Base-by-base conservation (phyloP, 768 basidiomycete genomes). In the Agrocybe chaxingu region DNA sequence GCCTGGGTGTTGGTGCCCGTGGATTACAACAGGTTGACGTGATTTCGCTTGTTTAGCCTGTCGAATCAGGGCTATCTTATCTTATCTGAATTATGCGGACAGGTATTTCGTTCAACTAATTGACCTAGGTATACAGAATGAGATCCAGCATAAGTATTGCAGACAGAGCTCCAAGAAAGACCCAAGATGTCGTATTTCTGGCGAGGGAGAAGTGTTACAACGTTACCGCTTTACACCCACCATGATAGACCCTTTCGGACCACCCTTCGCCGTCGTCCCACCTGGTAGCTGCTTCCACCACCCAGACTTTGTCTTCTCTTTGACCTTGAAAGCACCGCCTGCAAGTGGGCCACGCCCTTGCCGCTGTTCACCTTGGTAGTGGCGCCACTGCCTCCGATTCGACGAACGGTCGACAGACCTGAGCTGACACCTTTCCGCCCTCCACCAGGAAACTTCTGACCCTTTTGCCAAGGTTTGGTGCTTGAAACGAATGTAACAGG, bases 341-440 rank as follows among this genome's bases (percentile, higher is more conserved):
- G n/a, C 42, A 24, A 24, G 13, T 42, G 51, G 30, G 50, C n/a
- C 0, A 10, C 42, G 18, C n/a, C 19, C 19, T 44, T 33, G 6
- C 39, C 18, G 29, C 36, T 42, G 24, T 32, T 54, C 49, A 56
- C 50, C 31, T 24, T 24, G 24, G 24, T 5, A 5, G 24, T 24
- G 24, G 24, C 5, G 24, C 24, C 24, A 24, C 24, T 24, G 24
- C 24, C 24, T 24, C 24, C 24, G 24, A 24, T 24, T 24, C 24
- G 54, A 54, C 66, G 71, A 6, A 78, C 66, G 0, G 77, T 82
- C 10, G 78, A 78, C 43, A 85, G 60, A 2, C 84, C 83, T 0
- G 82, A 85, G 51, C 84, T 85, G 11, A 87, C 70, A 6, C 84
- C 82, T 53, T 82, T 84, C 53, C 76, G 68, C 3, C 82, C 83